These are phyloP conservation scores for Ailanthus altissimus DNA, from an alignment of 345 rosid genomes.

Conservation along the genomic window DNA sequence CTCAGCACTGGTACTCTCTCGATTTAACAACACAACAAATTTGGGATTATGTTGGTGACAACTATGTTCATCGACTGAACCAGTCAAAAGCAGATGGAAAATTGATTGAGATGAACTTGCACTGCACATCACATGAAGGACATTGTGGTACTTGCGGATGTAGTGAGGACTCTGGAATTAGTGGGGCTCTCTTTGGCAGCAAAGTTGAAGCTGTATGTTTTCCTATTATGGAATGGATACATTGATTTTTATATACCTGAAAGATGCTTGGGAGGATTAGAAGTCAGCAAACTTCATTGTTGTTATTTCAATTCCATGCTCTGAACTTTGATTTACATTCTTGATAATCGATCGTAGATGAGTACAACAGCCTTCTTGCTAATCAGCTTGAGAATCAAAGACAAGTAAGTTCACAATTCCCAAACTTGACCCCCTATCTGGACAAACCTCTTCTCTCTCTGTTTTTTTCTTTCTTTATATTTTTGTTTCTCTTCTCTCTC, in stretches of 20 bases:
- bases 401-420: constrained; percentile 53
- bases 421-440: neutral
- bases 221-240: constrained; percentile 6
- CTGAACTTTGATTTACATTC: constrained; percentile 17
- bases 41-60: constrained; percentile 98
- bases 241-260: neutral
- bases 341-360: constrained; percentile 64
- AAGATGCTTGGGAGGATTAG: neutral
- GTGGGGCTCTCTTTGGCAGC: constrained; percentile 76
- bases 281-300: neutral
- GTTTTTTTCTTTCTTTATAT: neutral
- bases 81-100: constrained; percentile 88
- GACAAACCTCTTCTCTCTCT: neutral
- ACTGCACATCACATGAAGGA: constrained; percentile 59
- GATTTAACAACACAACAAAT: constrained; percentile 89
- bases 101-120: constrained; percentile 54
- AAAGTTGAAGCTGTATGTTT: constrained; percentile 84
- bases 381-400: constrained; percentile 77
- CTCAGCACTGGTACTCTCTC: constrained; percentile 86
- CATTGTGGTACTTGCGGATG: constrained; percentile 67
- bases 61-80: constrained; percentile 87
- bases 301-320: neutral
- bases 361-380: constrained; percentile 86
- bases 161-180: constrained; percentile 78
- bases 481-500: too few species aligned